Evolutionary conservation across 75 land plant genomes (phyloP).

Genomic region (Cupressus sempervirens): DNA sequence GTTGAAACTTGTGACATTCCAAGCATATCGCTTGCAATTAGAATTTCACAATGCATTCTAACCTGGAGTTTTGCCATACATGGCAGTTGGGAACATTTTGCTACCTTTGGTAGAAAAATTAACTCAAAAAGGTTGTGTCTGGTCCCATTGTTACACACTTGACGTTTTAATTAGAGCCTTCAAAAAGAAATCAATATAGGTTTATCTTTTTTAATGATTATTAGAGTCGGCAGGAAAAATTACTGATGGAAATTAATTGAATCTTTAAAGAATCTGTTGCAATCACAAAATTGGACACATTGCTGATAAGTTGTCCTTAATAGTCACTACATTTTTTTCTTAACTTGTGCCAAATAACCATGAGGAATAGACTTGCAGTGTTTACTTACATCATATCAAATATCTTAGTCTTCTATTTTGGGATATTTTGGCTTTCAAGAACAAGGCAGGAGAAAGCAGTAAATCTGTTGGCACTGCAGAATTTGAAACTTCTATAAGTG

Average conservation of each 20-base stretch:
- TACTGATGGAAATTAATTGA: not conserved
- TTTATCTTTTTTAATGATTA: not conserved
- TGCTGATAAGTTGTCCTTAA: not conserved
- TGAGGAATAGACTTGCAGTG: not conserved
- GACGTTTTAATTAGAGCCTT: not conserved
- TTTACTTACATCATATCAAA: not conserved
- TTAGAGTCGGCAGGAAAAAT: not conserved
- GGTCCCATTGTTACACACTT: not conserved
- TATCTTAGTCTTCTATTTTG: not conserved
- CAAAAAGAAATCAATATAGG: not conserved
- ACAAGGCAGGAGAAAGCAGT: not conserved
- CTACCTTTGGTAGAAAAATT: not conserved
- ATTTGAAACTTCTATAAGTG: not conserved
- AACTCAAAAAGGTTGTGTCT: not conserved
- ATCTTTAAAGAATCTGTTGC: not conserved
- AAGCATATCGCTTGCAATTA: too few relatives aligned
- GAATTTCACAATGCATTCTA: too few relatives aligned
- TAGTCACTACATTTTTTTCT: not conserved
- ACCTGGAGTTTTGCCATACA: not conserved
- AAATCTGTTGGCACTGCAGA: not conserved
- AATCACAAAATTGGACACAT: not conserved
- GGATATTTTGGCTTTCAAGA: not conserved
- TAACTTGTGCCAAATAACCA: too few relatives aligned
- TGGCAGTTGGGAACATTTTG: not conserved
- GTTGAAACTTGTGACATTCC: too few relatives aligned